These are phyloP conservation scores for Flaveria floridana DNA, from an alignment of 140 eudicot genomes.

Conservation along the genomic window DNA sequence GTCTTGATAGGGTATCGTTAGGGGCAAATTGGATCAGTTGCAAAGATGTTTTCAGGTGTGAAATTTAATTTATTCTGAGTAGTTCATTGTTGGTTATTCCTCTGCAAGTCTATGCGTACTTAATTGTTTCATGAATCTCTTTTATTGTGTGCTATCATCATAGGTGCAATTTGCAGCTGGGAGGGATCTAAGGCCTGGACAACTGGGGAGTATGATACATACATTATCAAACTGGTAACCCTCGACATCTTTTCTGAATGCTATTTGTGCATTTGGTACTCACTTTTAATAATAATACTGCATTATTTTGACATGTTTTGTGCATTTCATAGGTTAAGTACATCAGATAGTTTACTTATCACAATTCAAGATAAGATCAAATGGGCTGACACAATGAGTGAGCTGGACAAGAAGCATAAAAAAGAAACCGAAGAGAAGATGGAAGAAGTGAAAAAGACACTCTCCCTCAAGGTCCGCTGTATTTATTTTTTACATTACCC, in stretches of 20 bases:
- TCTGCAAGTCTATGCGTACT: not conserved
- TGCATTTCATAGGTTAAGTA: slow-evolving; percentile 58
- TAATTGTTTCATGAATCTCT: not conserved
- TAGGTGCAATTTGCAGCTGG: slow-evolving; percentile 99
- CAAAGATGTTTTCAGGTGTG: slow-evolving; percentile 90
- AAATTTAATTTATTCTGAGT: not conserved
- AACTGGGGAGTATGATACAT: slow-evolving; percentile 78
- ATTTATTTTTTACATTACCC: not conserved
- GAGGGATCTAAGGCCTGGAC: slow-evolving; percentile 93
- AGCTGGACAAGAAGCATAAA: slow-evolving; percentile 70
- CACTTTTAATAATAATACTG: slow-evolving; percentile 10
- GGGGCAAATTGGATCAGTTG: slow-evolving; percentile 94
- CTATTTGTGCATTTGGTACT: slow-evolving; percentile 13
- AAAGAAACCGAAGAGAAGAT: slow-evolving; percentile 70
- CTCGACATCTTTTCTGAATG: not conserved
- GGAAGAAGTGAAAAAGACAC: slow-evolving; percentile 76
- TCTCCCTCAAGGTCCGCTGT: slow-evolving; percentile 76
- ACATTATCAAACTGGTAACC: slow-evolving; percentile 72
- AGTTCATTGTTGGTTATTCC: not conserved
- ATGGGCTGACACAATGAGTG: slow-evolving; percentile 92
- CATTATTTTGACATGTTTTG: slow-evolving; percentile 14
- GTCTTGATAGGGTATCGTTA: slow-evolving; percentile 71
- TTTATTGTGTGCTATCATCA: not conserved
- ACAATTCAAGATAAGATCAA: slow-evolving; percentile 93
- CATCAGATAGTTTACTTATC: slow-evolving; percentile 75